Evolutionary conservation across 1,284 basidiomycete genomes (phyloP).

Genomic region (Mycena citricolor): DNA sequence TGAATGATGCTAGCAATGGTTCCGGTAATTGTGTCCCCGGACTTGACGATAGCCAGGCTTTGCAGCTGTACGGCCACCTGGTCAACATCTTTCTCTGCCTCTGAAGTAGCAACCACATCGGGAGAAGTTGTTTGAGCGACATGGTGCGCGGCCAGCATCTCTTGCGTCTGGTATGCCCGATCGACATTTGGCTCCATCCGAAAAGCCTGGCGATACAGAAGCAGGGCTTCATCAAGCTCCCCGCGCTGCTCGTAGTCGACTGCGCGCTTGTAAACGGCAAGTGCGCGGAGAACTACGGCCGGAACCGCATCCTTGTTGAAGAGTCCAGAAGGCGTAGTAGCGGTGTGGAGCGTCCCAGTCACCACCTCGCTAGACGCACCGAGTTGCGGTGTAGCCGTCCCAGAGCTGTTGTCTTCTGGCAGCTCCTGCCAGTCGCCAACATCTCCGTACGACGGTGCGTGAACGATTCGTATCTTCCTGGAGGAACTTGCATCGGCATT

Average conservation of each 20-base stretch:
- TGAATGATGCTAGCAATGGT: constrained; percentile 49
- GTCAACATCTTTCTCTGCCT: constrained; percentile 10
- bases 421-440: too few relatives aligned
- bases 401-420: constrained; percentile 10
- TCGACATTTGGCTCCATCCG: constrained; percentile 71
- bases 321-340: constrained; percentile 7
- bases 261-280: constrained; percentile 69
- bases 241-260: constrained; percentile 73
- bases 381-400: constrained; percentile 8
- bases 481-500: not conserved
- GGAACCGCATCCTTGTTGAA: constrained; percentile 29
- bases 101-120: too few relatives aligned
- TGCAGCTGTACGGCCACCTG: constrained; percentile 13
- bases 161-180: constrained; percentile 56
- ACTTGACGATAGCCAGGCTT: constrained; percentile 20
- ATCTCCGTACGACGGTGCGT: not conserved
- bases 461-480: not conserved
- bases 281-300: constrained; percentile 45
- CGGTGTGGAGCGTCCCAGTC: constrained; percentile 5
- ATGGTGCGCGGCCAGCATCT: constrained; percentile 41
- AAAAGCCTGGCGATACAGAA: constrained; percentile 78
- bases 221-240: constrained; percentile 71
- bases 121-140: constrained; percentile 26
- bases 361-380: constrained; percentile 20
- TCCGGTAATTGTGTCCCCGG: constrained; percentile 32